Evolutionary conservation across 257 asterid species (phyloP).

Genomic region (Jasminum sambac): DNA sequence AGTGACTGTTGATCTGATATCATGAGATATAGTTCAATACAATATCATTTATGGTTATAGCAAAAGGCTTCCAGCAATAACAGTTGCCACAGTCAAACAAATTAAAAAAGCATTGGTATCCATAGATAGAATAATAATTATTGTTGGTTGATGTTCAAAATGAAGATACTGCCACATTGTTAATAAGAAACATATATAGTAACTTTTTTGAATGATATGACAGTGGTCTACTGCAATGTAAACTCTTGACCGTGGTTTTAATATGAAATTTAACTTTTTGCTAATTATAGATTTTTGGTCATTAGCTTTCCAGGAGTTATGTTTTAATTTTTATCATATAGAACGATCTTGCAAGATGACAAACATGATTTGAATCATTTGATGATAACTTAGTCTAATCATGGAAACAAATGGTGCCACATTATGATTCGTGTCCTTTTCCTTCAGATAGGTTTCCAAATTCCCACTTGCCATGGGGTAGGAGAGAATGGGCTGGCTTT

Average conservation of each 20-base stretch:
- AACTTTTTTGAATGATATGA: not conserved
- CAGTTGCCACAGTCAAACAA: too few relatives aligned
- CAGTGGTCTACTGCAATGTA: not conserved
- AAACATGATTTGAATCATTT: constrained; percentile 23
- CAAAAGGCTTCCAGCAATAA: too few relatives aligned
- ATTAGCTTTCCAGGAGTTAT: constrained; percentile 10
- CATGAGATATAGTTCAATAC: too few relatives aligned
- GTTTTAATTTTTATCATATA: constrained; percentile 6
- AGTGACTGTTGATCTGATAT: too few relatives aligned
- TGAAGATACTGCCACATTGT: too few relatives aligned
- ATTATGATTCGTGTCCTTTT: constrained; percentile 14
- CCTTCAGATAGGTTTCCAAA: constrained; percentile 21
- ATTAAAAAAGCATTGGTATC: too few relatives aligned
- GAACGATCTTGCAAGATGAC: constrained; percentile 15
- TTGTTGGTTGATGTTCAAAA: too few relatives aligned
- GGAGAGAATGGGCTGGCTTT: too few relatives aligned
- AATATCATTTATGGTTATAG: too few relatives aligned
- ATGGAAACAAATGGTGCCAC: constrained; percentile 3
- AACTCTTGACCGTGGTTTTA: not conserved
- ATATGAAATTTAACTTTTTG: not conserved
- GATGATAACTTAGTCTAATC: constrained; percentile 22
- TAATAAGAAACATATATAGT: not conserved
- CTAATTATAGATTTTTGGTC: constrained; percentile 1
- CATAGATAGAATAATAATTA: too few relatives aligned
- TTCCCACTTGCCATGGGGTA: not conserved